Base-by-base conservation (phyloP, 78 protist species). In the Speleostelium caveatum region DNA sequence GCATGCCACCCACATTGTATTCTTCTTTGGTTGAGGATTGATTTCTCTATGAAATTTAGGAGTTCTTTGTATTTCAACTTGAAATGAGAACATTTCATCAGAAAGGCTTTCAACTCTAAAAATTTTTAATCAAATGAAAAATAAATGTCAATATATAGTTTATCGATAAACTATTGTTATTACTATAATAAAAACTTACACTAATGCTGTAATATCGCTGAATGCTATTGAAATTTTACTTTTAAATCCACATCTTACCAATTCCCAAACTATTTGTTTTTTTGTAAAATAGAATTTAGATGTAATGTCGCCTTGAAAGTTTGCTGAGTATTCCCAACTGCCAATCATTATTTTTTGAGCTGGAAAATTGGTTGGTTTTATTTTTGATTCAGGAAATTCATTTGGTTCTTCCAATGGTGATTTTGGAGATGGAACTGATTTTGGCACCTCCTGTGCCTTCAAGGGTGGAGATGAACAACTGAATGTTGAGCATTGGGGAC, bases 21-120 rank as follows among this genome's bases (percentile, higher is more conserved):
- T 79, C 67, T 79, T 79, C n/a, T 79, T 79, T 79, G 89, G 89
- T 30, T 79, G 89, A 67, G 89, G 89, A 67, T 79, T 79, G 26
- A 56, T 41, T 58, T 79, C 89, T 28, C 67, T 79, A 28, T 79
- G 67, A 56, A 79, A 79, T 28, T 79, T 79, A 56, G 89, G 89
- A 33, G 24, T n/a, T 26, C 67, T 79, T 7, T 35, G 22, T 22
- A 67, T 56, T 41, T 67, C 76, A n/a, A 79, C 62, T 26, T 75
- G 51, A n/a, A 79, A 30, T 5, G 55, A 28, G 17, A 55, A 22
- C 0, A 3, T n/a, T 6, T 79, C 89, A 38, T 79, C 89, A 35
- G 55, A 49, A 4, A 55, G 4, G 51, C 33, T 56, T 42, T 75
- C 86, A 26, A 75, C 58, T 16, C 86, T 75, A 38, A 21, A 30